Percentiles rank a stretch among this genome's conserved stretches.
Conservation (phyloP, 225 moss, liverwort and hornwort species). For the Polytrichum formosum region DNA sequence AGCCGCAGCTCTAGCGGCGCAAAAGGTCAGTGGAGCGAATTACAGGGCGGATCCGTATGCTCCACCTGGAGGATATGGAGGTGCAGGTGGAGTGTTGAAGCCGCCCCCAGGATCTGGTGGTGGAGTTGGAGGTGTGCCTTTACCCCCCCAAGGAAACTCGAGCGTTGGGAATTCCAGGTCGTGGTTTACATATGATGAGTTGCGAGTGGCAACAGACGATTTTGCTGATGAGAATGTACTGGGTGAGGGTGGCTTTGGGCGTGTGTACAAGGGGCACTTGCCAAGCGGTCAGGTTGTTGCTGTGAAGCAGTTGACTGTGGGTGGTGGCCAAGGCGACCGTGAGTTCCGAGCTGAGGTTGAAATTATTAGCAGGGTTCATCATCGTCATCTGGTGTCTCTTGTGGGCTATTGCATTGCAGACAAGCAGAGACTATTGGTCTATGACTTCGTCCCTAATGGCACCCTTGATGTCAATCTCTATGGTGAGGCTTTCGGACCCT, state of each 20-base stretch:
- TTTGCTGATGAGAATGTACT: conserved; percentile 64
- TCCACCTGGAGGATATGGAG: conserved; percentile 24
- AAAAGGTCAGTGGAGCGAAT: conserved; percentile 21
- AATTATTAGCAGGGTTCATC: conserved; percentile 89
- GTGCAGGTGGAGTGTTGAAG: conserved; percentile 24
- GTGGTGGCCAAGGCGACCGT: conserved; percentile 86
- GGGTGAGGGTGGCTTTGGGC: conserved; percentile 87
- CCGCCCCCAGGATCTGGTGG: conserved; percentile 15
- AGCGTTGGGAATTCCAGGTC: conserved; percentile 80
- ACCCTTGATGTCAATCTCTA: conserved; percentile 80
- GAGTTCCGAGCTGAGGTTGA: conserved; percentile 92
- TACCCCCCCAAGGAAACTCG: conserved; percentile 40
- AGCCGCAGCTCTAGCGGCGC: conserved; percentile 15
- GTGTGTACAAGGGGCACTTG: conserved; percentile 74
- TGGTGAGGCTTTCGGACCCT: conserved; percentile 18
- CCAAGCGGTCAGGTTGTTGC: conserved; percentile 71
- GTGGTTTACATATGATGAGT: conserved; percentile 81
- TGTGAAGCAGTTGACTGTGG: conserved; percentile 89
- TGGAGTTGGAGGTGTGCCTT: conserved; percentile 15
- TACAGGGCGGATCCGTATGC: too few relatives aligned
- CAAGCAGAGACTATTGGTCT: conserved; percentile 79
- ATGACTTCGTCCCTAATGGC: conserved; percentile 88
- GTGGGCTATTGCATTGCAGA: conserved; percentile 92
- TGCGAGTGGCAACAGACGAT: conserved; percentile 66
- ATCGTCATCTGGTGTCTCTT: conserved; percentile 83